Percentiles rank a stretch among this genome's conserved stretches.
These are phyloP conservation scores for Chlorella ohadii DNA, from an alignment of 139 green algal genomes.

Conservation along the genomic window DNA sequence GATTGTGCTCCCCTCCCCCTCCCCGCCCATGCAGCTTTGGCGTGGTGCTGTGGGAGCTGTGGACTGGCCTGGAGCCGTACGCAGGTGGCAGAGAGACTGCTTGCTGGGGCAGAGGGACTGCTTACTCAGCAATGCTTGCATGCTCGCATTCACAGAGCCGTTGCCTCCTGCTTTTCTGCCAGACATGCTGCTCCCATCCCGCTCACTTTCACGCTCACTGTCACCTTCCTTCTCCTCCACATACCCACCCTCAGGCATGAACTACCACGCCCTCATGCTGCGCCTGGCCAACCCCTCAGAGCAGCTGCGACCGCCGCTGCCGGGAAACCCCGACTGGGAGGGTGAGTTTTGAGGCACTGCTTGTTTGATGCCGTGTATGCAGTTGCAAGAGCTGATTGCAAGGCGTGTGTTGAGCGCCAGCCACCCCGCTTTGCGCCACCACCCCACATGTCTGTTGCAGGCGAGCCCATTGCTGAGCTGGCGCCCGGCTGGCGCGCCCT, in stretches of 20 bases:
- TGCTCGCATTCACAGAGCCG: too few species aligned
- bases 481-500: slow-evolving; percentile 63
- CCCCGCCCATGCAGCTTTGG: slow-evolving; percentile 56
- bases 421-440: background rate
- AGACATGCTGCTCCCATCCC: too few species aligned
- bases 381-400: too few species aligned
- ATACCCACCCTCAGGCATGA: slow-evolving; percentile 47
- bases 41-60: slow-evolving; percentile 85
- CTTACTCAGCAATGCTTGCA: too few species aligned
- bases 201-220: too few species aligned
- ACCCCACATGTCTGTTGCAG: background rate
- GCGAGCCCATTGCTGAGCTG: slow-evolving; percentile 47
- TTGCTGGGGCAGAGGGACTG: too few species aligned
- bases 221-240: too few species aligned
- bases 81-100: too few species aligned
- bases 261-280: slow-evolving; percentile 85
- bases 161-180: too few species aligned
- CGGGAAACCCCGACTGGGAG: slow-evolving; percentile 73
- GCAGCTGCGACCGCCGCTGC: slow-evolving; percentile 65
- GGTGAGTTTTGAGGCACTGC: slow-evolving; percentile 17
- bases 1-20: background rate
- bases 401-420: too few species aligned
- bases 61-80: slow-evolving; percentile 52
- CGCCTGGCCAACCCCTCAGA: slow-evolving; percentile 61
- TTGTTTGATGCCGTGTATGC: too few species aligned